These are phyloP conservation scores for Mortierella sp. DNA, from an alignment of 371 early-diverging fungal species.

Conservation along the genomic window DNA sequence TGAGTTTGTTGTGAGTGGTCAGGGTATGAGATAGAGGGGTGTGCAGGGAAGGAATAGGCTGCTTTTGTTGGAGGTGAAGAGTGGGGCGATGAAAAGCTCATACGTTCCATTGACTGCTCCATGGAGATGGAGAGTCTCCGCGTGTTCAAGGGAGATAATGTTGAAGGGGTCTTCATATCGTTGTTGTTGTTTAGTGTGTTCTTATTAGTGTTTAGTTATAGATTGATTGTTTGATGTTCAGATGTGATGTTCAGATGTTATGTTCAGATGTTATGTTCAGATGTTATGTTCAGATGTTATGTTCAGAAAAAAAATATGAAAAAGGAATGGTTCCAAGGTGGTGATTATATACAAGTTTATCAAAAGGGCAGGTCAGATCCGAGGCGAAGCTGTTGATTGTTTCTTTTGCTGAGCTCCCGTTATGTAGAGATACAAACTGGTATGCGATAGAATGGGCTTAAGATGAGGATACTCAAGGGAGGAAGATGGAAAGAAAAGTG, in stretches of 20 bases:
- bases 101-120: conserved; percentile 45
- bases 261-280: too few species aligned
- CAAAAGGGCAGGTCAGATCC: not conserved
- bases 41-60: conserved; percentile 3
- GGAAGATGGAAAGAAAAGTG: not conserved
- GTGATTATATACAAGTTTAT: conserved; percentile 4
- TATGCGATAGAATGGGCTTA: conserved; percentile 8
- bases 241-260: too few species aligned
- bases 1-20: conserved; percentile 4
- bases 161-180: conserved; percentile 25
- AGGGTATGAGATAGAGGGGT: conserved; percentile 11
- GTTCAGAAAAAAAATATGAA: not conserved
- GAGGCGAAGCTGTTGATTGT: not conserved
- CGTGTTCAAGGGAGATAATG: conserved; percentile 30
- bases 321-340: not conserved
- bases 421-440: not conserved
- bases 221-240: too few species aligned
- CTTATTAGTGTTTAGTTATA: not conserved
- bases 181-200: not conserved
- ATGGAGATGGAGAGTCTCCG: conserved; percentile 20
- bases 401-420: not conserved
- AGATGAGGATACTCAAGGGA: not conserved
- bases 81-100: conserved; percentile 36
- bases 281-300: too few species aligned
- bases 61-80: conserved; percentile 6